Conservation (phyloP, 495 filamentous ascomycete genomes). For the Neurospora terricola region DNA sequence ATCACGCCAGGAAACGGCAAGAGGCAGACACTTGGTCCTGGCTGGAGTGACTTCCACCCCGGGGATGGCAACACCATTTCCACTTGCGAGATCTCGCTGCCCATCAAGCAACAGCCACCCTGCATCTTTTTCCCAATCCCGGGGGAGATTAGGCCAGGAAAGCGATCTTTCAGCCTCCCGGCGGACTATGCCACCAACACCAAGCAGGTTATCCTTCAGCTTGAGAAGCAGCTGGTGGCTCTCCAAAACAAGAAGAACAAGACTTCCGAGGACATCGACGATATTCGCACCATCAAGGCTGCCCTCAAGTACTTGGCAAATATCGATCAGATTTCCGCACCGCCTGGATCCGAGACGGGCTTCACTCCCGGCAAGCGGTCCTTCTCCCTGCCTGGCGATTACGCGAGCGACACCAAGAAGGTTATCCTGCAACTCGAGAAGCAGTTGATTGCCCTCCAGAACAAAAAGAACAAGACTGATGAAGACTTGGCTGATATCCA, state of each 20-base stretch:
- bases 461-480: constrained; percentile 10
- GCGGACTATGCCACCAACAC: constrained; percentile 11
- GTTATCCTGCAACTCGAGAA: constrained; percentile 9
- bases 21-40: neutral
- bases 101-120: neutral
- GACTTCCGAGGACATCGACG: constrained; percentile 12
- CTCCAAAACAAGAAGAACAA: constrained; percentile 23
- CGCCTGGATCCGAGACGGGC: constrained; percentile 14
- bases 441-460: constrained; percentile 9
- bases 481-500: constrained; percentile 6
- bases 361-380: constrained; percentile 20
- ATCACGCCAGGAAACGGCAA: constrained; percentile 8
- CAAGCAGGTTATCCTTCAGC: constrained; percentile 16
- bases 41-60: constrained; percentile 1
- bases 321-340: constrained; percentile 15
- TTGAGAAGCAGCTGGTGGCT: constrained; percentile 15
- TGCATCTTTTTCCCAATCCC: neutral
- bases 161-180: constrained; percentile 7
- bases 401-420: neutral
- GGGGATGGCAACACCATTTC: neutral
- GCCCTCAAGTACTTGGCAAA: constrained; percentile 17
- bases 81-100: neutral
- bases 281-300: constrained; percentile 17
- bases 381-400: constrained; percentile 2
- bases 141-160: neutral